These are phyloP conservation scores for Omphalea diandra DNA, from an alignment of 441 rosid species.

Conservation along the genomic window DNA sequence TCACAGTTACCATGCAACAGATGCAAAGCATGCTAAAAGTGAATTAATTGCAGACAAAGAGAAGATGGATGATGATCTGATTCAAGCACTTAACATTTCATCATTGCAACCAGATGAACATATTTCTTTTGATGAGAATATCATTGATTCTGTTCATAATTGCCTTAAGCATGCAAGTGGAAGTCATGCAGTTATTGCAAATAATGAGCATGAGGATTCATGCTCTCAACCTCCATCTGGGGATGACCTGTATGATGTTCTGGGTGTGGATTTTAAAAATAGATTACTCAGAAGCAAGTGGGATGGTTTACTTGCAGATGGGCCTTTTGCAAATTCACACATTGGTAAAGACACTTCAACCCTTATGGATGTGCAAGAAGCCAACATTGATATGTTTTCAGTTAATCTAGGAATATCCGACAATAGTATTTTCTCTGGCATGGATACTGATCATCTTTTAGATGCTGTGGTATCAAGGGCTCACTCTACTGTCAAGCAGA, in stretches of 20 bases:
- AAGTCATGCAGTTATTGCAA: conserved; percentile 27
- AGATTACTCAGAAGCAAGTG: conserved; percentile 42
- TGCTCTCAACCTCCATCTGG: conserved; percentile 46
- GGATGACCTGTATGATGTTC: conserved; percentile 73
- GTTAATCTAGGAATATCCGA: conserved; percentile 37
- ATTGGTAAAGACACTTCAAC: conserved; percentile 37
- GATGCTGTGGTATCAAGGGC: conserved; percentile 90
- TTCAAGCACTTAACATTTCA: conserved; percentile 29
- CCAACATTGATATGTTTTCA: conserved; percentile 38
- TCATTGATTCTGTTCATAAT: conserved; percentile 23
- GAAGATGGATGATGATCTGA: conserved; percentile 29
- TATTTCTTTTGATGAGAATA: conserved; percentile 26
- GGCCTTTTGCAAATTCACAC: conserved; percentile 29
- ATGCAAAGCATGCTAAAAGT: conserved; percentile 23
- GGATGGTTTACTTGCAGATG: conserved; percentile 31
- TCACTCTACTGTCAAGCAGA: conserved; percentile 55
- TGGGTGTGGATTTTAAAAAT: conserved; percentile 72
- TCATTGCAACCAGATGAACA: conserved; percentile 21
- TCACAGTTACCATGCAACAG: conserved; percentile 18
- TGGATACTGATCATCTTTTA: conserved; percentile 65
- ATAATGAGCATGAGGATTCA: conserved; percentile 31
- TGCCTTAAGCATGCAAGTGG: conserved; percentile 32
- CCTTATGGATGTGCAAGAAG: conserved; percentile 38
- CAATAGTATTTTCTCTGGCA: conserved; percentile 30
- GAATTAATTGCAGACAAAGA: conserved; percentile 30